Percentiles rank a stretch among this genome's conserved stretches.
Evolutionary conservation across 2,329 filamentous ascomycete species (phyloP).

Genomic region (Penicillium rolfsii): DNA sequence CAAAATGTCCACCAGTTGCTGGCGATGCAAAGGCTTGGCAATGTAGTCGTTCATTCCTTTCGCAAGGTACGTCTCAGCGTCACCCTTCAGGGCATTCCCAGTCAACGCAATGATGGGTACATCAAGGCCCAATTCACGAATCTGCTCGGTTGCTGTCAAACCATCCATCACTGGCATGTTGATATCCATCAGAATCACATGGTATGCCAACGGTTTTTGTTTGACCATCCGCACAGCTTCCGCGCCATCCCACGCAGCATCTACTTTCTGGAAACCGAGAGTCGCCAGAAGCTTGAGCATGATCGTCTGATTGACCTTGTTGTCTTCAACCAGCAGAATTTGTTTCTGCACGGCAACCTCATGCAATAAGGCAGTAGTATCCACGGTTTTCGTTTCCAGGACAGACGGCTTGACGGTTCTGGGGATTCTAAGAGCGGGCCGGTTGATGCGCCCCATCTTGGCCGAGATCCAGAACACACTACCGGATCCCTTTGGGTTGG

Average conservation of each 20-base stretch:
- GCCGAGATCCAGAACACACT: conserved; percentile 59
- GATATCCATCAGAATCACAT: conserved; percentile 54
- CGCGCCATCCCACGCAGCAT: conserved; percentile 49
- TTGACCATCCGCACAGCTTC: conserved; percentile 50
- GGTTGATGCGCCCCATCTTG: conserved; percentile 45
- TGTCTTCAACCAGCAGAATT: conserved; percentile 48
- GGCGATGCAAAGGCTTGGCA: conserved; percentile 58
- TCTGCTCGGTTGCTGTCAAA: conserved; percentile 48
- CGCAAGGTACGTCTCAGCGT: conserved; percentile 57
- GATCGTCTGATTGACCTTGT: conserved; percentile 49
- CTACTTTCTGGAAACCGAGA: conserved; percentile 49
- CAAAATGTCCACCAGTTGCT: conserved; percentile 51
- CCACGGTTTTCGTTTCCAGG: conserved; percentile 4
- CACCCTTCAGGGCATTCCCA: conserved; percentile 60
- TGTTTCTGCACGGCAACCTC: conserved; percentile 47
- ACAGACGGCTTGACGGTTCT: conserved; percentile 29
- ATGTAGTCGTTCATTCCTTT: conserved; percentile 62
- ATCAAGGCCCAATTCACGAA: conserved; percentile 44
- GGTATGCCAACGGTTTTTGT: conserved; percentile 48
- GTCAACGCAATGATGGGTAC: conserved; percentile 60
- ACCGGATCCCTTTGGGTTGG: conserved; percentile 52
- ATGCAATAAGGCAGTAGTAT: conserved; percentile 38
- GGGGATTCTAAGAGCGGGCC: conserved; percentile 31
- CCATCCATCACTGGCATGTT: conserved; percentile 54
- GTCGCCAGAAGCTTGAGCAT: conserved; percentile 44